Evolutionary conservation across 1,139 yeast species (phyloP).

Genomic region (Suhomyces bribrorum): DNA sequence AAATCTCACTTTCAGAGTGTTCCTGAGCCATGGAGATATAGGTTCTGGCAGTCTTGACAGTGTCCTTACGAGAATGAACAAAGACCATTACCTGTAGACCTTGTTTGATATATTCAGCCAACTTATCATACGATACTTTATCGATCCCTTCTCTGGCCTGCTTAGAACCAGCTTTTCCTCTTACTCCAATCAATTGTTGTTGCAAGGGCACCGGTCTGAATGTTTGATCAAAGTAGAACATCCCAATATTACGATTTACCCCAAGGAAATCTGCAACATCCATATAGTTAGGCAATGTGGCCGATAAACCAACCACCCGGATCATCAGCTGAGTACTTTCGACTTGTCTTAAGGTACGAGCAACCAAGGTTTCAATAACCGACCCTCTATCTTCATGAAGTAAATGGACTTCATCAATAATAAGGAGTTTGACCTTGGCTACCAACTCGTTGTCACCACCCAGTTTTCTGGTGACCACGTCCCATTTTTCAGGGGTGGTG

Average conservation of each 20-base stretch:
- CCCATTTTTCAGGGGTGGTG: constrained; percentile 99
- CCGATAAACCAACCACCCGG: constrained; percentile 93
- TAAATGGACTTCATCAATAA: constrained; percentile 95
- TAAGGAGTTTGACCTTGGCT: constrained; percentile 77
- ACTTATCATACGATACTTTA: constrained; percentile 72
- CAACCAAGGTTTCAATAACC: constrained; percentile 92
- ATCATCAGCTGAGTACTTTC: constrained; percentile 94
- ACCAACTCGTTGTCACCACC: constrained; percentile 85
- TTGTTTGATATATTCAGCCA: constrained; percentile 60
- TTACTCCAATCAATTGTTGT: constrained; percentile 84
- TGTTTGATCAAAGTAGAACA: constrained; percentile 91
- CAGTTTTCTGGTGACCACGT: constrained; percentile 91
- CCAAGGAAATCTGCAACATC: constrained; percentile 97
- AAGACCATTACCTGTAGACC: constrained; percentile 96
- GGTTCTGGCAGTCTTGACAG: constrained; percentile 76
- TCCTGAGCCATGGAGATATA: constrained; percentile 70
- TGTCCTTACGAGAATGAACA: constrained; percentile 94
- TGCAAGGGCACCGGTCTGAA: constrained; percentile 93
- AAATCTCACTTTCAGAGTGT: constrained; percentile 54
- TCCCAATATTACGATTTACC: constrained; percentile 84
- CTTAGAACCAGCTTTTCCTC: constrained; percentile 72
- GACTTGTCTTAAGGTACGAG: constrained; percentile 91
- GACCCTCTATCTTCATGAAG: constrained; percentile 98
- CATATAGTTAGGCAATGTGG: constrained; percentile 88
- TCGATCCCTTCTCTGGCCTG: constrained; percentile 80